These are phyloP conservation scores for Sporothrix protearum DNA, from an alignment of 2,329 filamentous ascomycete genomes.

Conservation along the genomic window DNA sequence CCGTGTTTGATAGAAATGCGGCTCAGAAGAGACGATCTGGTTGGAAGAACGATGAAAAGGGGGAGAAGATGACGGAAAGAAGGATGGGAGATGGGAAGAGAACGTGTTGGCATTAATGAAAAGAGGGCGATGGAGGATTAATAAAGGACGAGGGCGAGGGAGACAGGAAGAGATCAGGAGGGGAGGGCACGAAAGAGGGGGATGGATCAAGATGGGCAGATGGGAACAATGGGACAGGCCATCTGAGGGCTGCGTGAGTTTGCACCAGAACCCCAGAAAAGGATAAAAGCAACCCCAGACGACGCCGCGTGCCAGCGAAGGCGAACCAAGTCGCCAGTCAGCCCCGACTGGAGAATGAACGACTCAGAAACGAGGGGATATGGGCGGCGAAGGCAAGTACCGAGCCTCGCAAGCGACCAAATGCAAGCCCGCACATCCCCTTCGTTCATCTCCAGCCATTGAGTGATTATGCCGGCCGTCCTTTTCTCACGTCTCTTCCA, in stretches of 20 bases:
- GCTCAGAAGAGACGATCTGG: neutral
- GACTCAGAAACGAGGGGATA: neutral
- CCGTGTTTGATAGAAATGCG: constrained; percentile 14
- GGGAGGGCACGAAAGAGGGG: neutral
- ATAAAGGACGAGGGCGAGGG: neutral
- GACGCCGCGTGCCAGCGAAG: neutral
- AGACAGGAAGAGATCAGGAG: constrained; percentile 8
- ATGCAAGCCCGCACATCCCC: neutral
- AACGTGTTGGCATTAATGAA: neutral
- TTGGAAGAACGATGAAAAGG: constrained; percentile 10
- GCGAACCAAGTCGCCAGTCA: constrained; percentile 1
- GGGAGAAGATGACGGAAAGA: neutral
- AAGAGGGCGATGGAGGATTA: neutral
- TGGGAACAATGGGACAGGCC: constrained; percentile 3
- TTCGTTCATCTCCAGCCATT: neutral
- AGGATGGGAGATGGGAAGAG: neutral
- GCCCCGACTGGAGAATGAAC: neutral
- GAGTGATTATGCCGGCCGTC: neutral
- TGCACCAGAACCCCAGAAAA: constrained; percentile 8
- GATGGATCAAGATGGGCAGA: neutral
- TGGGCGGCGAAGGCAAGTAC: neutral
- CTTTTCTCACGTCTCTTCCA: neutral
- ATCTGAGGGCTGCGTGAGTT: neutral
- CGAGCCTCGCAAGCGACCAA: neutral
- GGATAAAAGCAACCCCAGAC: neutral